Percentiles rank a stretch among this genome's conserved stretches.
Conservation (phyloP, 1,284 basidiomycete genomes). For the Marasmius tenuissimus region DNA sequence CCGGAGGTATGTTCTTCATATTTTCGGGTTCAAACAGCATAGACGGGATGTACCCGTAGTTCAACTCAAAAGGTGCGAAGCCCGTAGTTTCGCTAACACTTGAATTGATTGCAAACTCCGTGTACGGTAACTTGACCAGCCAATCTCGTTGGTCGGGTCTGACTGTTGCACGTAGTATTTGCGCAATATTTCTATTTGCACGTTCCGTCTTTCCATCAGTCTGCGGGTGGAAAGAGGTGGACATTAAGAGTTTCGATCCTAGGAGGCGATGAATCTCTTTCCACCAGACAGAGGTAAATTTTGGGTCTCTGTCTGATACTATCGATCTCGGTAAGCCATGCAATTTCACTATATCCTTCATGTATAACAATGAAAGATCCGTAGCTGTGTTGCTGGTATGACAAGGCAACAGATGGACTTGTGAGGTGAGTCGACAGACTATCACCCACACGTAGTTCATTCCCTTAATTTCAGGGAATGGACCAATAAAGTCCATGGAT, state of each 20-base stretch:
- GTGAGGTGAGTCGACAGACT: constrained; percentile 18
- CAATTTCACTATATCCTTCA: constrained; percentile 22
- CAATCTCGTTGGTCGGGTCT: constrained; percentile 32
- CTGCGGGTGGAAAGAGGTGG: background rate
- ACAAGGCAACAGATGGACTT: constrained; percentile 21
- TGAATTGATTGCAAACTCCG: constrained; percentile 18
- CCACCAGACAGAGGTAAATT: constrained; percentile 29
- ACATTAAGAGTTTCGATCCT: constrained; percentile 16
- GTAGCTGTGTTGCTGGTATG: constrained; percentile 12
- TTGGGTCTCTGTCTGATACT: constrained; percentile 23
- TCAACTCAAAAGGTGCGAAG: constrained; percentile 37
- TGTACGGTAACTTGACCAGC: constrained; percentile 25
- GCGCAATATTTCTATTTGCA: constrained; percentile 21
- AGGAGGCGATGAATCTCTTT: constrained; percentile 22
- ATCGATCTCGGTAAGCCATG: constrained; percentile 24
- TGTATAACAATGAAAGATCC: background rate
- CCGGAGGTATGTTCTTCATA: background rate
- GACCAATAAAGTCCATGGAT: constrained; percentile 28
- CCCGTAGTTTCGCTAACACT: constrained; percentile 27
- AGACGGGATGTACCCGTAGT: constrained; percentile 18
- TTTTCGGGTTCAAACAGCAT: background rate
- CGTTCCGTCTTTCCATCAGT: constrained; percentile 20
- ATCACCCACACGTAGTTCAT: constrained; percentile 11
- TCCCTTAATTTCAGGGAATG: constrained; percentile 20
- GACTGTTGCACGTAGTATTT: constrained; percentile 26